These are phyloP conservation scores for Cenchrus americanus DNA, from an alignment of 176 grass and related monocot genomes.

Conservation along the genomic window DNA sequence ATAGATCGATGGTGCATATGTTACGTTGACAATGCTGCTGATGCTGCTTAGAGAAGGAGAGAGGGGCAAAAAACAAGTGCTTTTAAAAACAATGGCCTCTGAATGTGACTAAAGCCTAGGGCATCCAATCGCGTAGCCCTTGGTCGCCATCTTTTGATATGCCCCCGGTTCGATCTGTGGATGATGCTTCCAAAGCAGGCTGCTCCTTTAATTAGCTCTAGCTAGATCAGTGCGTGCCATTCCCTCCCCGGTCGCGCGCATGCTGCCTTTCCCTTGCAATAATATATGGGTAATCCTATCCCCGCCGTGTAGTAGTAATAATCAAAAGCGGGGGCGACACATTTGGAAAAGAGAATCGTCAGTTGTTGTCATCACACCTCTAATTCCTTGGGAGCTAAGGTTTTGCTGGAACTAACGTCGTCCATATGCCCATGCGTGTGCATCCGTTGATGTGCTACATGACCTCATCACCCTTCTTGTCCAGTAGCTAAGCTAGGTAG, in stretches of 20 bases:
- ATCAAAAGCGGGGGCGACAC: conserved; percentile 14
- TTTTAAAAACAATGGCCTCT: conserved; percentile 45
- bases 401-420: conserved; percentile 10
- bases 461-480: conserved; percentile 15
- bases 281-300: conserved; percentile 24
- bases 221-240: conserved; percentile 12
- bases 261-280: conserved; percentile 1
- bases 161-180: conserved; percentile 35
- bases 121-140: conserved; percentile 33
- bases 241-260: neutral
- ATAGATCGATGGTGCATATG: neutral
- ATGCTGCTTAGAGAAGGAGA: neutral
- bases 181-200: conserved; percentile 48
- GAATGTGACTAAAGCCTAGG: conserved; percentile 55
- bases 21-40: conserved; percentile 47
- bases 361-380: conserved; percentile 18
- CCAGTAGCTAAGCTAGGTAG: neutral
- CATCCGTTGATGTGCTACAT: neutral
- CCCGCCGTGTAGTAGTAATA: conserved; percentile 8
- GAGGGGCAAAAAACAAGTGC: conserved; percentile 36
- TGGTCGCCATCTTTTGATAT: conserved; percentile 36
- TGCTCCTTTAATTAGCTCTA: neutral
- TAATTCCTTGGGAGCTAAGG: conserved; percentile 65
- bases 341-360: conserved; percentile 38
- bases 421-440: too few species aligned